phyloP scores from a whole-genome alignment of 2,329 filamentous ascomycete species.

The Verticillium longisporum region DNA sequence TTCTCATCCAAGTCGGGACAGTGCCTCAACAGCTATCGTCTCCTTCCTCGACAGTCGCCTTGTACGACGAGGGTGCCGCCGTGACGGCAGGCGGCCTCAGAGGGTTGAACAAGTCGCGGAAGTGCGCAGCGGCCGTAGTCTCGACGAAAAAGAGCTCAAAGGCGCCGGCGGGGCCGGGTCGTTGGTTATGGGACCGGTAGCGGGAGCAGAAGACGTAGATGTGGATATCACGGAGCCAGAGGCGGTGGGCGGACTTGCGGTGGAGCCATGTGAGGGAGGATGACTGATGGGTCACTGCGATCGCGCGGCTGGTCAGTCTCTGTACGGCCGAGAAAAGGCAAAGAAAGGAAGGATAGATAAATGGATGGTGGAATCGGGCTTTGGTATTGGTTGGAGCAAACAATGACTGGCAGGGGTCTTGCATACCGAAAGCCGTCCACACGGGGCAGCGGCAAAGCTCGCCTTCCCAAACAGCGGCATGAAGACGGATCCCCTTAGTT shows the following conservation, averaged over 20 bases:
- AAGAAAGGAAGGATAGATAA: not conserved
- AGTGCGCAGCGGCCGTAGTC: conserved; percentile 31
- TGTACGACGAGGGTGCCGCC: not conserved
- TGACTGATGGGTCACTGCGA: conserved; percentile 45
- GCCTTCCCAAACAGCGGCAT: conserved; percentile 49
- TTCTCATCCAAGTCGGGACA: too few relatives aligned
- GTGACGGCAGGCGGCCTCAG: not conserved
- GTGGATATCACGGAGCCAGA: conserved; percentile 48
- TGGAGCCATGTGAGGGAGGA: conserved; percentile 43
- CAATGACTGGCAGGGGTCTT: too few relatives aligned
- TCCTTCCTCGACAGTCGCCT: not conserved
- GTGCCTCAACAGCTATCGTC: not conserved
- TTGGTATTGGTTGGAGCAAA: not conserved
- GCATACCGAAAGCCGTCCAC: conserved; percentile 57
- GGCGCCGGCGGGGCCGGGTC: conserved; percentile 36
- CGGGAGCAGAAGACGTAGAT: conserved; percentile 53
- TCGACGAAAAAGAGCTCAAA: conserved; percentile 46
- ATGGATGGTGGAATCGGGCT: not conserved
- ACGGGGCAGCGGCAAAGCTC: conserved; percentile 48
- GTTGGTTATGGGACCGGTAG: conserved; percentile 46
- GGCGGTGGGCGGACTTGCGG: conserved; percentile 35
- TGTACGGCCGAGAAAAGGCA: not conserved
- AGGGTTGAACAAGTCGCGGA: conserved; percentile 31
- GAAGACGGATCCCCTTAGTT: conserved; percentile 44
- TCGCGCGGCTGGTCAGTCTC: not conserved